Conservation (phyloP, 2,329 filamentous ascomycete genomes). For the Cercospora beticola region DNA sequence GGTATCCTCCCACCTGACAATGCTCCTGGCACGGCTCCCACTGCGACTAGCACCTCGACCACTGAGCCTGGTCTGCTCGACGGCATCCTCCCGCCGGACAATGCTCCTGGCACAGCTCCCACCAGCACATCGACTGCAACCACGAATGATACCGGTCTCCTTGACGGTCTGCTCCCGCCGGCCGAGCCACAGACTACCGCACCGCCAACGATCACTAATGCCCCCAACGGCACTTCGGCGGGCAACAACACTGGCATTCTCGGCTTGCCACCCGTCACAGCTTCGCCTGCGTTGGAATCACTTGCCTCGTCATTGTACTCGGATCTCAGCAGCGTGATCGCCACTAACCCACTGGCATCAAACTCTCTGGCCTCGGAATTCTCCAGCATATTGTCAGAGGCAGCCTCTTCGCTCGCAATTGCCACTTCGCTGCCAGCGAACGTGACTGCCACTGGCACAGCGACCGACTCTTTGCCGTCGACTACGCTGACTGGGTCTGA, state of each 20-base stretch:
- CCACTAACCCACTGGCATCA: conserved; percentile 32
- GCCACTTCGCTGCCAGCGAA: conserved; percentile 21
- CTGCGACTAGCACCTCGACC: neutral
- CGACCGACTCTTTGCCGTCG: conserved; percentile 18
- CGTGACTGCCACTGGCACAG: conserved; percentile 17
- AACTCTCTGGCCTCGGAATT: conserved; percentile 32
- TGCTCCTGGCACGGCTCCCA: neutral
- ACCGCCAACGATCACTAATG: neutral
- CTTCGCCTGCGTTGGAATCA: conserved; percentile 32
- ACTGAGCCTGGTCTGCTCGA: neutral
- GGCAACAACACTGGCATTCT: conserved; percentile 16
- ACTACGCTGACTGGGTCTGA: conserved; percentile 22
- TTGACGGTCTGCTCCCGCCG: conserved; percentile 4
- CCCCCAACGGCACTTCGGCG: conserved; percentile 17
- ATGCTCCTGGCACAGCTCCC: neutral
- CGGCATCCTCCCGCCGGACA: conserved; percentile 7
- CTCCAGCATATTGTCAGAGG: conserved; percentile 36
- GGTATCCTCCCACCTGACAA: conserved; percentile 6
- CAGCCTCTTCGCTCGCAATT: conserved; percentile 29
- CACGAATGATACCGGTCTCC: neutral
- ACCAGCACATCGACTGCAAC: neutral
- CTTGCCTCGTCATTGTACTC: conserved; percentile 34
- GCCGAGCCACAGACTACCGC: neutral
- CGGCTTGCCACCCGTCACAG: conserved; percentile 21
- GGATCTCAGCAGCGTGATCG: conserved; percentile 33